These are phyloP conservation scores for Viola odorata DNA, from an alignment of 345 rosid species.

Conservation along the genomic window DNA sequence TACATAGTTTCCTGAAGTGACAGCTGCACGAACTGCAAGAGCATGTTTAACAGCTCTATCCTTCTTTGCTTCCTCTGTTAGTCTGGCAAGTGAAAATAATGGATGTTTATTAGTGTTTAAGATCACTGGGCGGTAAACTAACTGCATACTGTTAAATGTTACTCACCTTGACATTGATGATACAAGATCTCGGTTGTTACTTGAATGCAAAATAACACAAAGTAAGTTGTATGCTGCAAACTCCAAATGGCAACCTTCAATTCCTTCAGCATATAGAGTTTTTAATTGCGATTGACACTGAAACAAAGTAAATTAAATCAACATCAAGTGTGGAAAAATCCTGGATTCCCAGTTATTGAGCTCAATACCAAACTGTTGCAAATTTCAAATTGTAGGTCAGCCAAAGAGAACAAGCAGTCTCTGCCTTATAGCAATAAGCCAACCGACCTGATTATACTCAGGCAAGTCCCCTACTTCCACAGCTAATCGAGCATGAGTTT, in stretches of 20 bases:
- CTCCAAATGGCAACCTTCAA: slow-evolving; percentile 84
- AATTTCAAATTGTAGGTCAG: background rate
- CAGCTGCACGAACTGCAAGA: slow-evolving; percentile 90
- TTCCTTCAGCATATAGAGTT: slow-evolving; percentile 86
- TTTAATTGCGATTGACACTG: slow-evolving; percentile 97
- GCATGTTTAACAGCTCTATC: slow-evolving; percentile 89
- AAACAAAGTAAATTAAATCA: slow-evolving; percentile 21
- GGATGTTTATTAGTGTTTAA: no score
- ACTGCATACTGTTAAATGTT: slow-evolving; percentile 1
- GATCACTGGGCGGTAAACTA: no score
- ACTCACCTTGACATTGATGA: slow-evolving; percentile 89
- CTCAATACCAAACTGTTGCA: no score
- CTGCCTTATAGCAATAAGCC: background rate
- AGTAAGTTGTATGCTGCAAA: slow-evolving; percentile 91
- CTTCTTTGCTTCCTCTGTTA: slow-evolving; percentile 63
- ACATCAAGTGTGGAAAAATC: background rate
- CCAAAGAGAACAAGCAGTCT: background rate
- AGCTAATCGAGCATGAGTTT: slow-evolving; percentile 97
- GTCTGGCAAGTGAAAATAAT: slow-evolving; percentile 37
- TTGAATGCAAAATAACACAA: slow-evolving; percentile 82
- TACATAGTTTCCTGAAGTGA: slow-evolving; percentile 84
- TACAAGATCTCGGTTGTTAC: slow-evolving; percentile 72
- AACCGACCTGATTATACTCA: slow-evolving; percentile 91
- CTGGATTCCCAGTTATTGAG: no score
- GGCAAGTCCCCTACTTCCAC: slow-evolving; percentile 87